phyloP scores from a whole-genome alignment of 495 filamentous ascomycete genomes.

The Tuber borchii region DNA sequence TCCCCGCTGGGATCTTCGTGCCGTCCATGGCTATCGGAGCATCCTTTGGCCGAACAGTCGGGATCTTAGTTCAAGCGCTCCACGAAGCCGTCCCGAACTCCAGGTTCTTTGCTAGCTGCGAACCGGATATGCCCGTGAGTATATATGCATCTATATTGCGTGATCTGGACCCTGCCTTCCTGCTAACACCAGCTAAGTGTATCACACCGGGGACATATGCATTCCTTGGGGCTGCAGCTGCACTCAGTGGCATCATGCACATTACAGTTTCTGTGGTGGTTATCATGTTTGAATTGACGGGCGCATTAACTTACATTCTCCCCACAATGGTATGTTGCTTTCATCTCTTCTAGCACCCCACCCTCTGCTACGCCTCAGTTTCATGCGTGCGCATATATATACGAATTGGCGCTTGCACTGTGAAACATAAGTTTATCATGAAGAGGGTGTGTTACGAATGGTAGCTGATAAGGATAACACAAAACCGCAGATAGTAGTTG shows the following conservation, averaged over 20 bases:
- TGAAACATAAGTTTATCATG: background rate
- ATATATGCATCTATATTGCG: background rate
- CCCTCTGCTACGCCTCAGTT: background rate
- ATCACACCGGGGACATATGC: slow-evolving; percentile 96
- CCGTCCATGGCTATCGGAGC: slow-evolving; percentile 97
- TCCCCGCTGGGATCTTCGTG: slow-evolving; percentile 95
- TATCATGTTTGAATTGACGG: slow-evolving; percentile 97
- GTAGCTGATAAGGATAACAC: slow-evolving; percentile 24
- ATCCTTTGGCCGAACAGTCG: slow-evolving; percentile 87
- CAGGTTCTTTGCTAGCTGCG: slow-evolving; percentile 76
- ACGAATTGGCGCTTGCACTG: background rate
- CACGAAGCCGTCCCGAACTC: slow-evolving; percentile 76
- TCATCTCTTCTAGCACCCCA: background rate
- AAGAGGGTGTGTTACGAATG: slow-evolving; percentile 25
- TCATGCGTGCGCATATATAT: slow-evolving; percentile 1
- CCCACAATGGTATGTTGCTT: slow-evolving; percentile 70
- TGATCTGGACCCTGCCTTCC: background rate
- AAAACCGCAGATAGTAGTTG: slow-evolving; percentile 66
- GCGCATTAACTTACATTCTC: slow-evolving; percentile 88
- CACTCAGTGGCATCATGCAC: slow-evolving; percentile 96
- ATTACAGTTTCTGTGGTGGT: slow-evolving; percentile 93
- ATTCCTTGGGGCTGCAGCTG: slow-evolving; percentile 87
- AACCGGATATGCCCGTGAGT: slow-evolving; percentile 68
- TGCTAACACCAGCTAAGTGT: slow-evolving; percentile 46
- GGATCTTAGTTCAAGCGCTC: slow-evolving; percentile 84